phyloP scores from a whole-genome alignment of 2,329 filamentous ascomycete species.

The Fusarium oligoseptatum region DNA sequence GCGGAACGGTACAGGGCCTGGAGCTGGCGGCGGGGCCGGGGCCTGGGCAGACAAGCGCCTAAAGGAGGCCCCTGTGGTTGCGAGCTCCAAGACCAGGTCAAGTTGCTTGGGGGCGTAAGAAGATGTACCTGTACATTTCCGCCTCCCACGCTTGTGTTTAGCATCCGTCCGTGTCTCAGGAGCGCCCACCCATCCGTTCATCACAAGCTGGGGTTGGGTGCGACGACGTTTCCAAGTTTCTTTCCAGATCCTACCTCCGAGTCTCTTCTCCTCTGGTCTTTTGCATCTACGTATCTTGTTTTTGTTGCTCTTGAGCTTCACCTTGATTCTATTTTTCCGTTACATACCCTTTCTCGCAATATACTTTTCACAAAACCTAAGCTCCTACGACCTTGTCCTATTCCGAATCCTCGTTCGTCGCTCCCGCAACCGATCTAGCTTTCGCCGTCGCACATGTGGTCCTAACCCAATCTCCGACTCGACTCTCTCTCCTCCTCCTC shows the following conservation, averaged over 20 bases:
- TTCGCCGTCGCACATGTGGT: conserved; percentile 44
- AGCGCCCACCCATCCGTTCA: conserved; percentile 33
- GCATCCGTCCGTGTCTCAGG: conserved; percentile 27
- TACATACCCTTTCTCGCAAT: background rate
- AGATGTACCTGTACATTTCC: conserved; percentile 24
- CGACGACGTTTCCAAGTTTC: conserved; percentile 41
- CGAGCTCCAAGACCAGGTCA: background rate
- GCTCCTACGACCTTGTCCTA: conserved; percentile 17
- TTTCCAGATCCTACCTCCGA: conserved; percentile 16
- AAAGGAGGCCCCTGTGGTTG: conserved; percentile 7
- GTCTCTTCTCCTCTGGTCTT: conserved; percentile 9
- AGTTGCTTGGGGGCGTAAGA: conserved; percentile 1
- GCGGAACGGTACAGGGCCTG: conserved; percentile 21
- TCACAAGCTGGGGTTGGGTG: conserved; percentile 35
- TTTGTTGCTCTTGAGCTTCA: background rate
- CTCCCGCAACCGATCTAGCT: conserved; percentile 35
- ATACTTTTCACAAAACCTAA: background rate
- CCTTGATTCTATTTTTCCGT: background rate
- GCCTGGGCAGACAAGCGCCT: conserved; percentile 34
- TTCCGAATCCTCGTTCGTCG: conserved; percentile 32
- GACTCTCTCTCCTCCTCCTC: conserved; percentile 15
- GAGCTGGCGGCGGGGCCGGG: conserved; percentile 7
- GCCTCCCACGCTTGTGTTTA: background rate
- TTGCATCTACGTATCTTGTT: conserved; percentile 9
- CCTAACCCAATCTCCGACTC: conserved; percentile 35